Evolutionary conservation across 176 grass and related monocot genomes (phyloP).

Genomic region (Zoysia pacifica): DNA sequence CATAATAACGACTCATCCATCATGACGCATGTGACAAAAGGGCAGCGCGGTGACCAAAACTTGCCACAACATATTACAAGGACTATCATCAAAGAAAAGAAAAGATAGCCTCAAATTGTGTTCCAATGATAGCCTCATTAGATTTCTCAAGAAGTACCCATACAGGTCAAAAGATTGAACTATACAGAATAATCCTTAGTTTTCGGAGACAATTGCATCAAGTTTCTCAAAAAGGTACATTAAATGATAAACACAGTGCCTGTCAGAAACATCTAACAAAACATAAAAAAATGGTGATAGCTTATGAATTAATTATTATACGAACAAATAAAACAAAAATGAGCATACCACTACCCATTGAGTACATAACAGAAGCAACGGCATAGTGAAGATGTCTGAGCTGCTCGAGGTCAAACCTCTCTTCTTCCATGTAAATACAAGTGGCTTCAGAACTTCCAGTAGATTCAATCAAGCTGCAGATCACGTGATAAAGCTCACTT

Average conservation of each 20-base stretch:
- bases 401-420: conserved; percentile 8
- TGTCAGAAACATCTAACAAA: conserved; percentile 36
- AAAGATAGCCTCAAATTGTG: neutral
- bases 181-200: conserved; percentile 39
- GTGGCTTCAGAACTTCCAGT: conserved; percentile 24
- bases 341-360: conserved; percentile 41
- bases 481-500: conserved; percentile 1
- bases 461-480: conserved; percentile 8
- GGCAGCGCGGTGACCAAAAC: neutral
- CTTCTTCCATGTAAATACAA: conserved; percentile 32
- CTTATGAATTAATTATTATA: conserved; percentile 52
- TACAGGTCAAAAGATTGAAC: conserved; percentile 18
- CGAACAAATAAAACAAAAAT: conserved; percentile 42
- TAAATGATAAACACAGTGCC: conserved; percentile 26
- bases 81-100: neutral
- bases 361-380: conserved; percentile 35
- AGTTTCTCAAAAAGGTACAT: conserved; percentile 13
- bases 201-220: neutral
- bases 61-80: conserved; percentile 20
- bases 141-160: neutral
- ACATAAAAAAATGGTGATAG: conserved; percentile 50
- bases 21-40: neutral
- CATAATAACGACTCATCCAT: too few relatives aligned
- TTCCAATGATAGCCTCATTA: neutral
- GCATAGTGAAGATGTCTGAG: conserved; percentile 10